These are phyloP conservation scores for Setaria viridis DNA, from an alignment of 202 grass and related monocot species.

Conservation along the genomic window DNA sequence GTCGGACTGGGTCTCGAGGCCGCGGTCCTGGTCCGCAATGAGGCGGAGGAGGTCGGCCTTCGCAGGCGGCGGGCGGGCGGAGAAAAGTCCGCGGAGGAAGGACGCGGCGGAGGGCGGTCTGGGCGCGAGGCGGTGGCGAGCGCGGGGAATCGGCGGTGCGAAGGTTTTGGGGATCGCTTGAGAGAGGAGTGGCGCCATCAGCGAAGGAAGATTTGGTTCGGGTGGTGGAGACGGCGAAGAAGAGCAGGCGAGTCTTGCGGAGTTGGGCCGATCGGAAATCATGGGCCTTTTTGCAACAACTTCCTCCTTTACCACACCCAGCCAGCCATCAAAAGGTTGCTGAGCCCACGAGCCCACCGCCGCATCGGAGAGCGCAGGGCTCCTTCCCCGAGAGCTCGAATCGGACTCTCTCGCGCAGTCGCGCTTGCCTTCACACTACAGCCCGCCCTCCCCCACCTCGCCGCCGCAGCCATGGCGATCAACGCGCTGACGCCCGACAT, in stretches of 20 bases:
- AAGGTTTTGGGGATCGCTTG: neutral
- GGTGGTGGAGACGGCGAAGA: slow-evolving; percentile 39
- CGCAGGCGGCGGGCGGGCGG: slow-evolving; percentile 39
- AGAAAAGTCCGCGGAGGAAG: slow-evolving; percentile 44
- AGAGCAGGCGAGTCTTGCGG: no score
- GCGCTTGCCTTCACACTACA: neutral
- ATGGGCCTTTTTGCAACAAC: neutral
- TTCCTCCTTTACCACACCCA: no score
- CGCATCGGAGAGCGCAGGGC: neutral
- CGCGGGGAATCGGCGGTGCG: neutral
- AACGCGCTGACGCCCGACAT: slow-evolving; percentile 68
- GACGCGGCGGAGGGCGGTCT: slow-evolving; percentile 24
- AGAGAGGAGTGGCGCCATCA: slow-evolving; percentile 53
- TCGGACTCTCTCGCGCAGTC: slow-evolving; percentile 19
- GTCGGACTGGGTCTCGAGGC: slow-evolving; percentile 74
- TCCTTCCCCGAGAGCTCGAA: neutral
- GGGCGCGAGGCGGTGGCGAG: slow-evolving; percentile 7
- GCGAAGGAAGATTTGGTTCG: slow-evolving; percentile 49
- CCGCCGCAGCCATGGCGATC: slow-evolving; percentile 63
- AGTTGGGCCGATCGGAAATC: neutral
- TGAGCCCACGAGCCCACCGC: no score
- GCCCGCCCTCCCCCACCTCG: neutral
- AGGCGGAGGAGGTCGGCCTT: slow-evolving; percentile 78
- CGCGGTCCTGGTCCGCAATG: slow-evolving; percentile 79
- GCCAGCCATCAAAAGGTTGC: no score